Percentiles rank a stretch among this genome's conserved stretches.
Conservation (phyloP, 2,329 filamentous ascomycete genomes). For the Colletotrichum zoysiae region DNA sequence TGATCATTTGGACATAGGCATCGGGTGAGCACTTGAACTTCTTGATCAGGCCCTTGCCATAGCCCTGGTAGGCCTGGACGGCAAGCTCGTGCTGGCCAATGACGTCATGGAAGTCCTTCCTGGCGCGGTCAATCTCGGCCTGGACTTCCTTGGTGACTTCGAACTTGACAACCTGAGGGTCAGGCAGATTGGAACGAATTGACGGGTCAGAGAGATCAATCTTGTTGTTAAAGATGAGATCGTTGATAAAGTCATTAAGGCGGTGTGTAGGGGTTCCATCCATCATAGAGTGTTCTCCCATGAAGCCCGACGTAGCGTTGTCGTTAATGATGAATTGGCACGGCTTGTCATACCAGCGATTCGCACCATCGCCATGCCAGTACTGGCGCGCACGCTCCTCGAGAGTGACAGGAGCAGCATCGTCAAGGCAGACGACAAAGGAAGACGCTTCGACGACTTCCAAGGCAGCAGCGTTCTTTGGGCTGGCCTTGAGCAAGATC, state of each 20-base stretch:
- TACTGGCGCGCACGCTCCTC: slow-evolving; percentile 96
- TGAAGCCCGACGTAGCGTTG: slow-evolving; percentile 97
- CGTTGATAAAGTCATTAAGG: slow-evolving; percentile 94
- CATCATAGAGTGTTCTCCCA: slow-evolving; percentile 99
- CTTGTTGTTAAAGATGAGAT: slow-evolving; percentile 93
- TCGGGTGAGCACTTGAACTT: slow-evolving; percentile 99
- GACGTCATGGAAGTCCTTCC: slow-evolving; percentile 81
- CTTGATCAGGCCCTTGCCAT: slow-evolving; percentile 98
- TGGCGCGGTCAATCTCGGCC: slow-evolving; percentile 82
- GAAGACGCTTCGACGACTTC: slow-evolving; percentile 88
- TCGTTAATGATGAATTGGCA: slow-evolving; percentile 98
- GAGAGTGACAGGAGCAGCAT: slow-evolving; percentile 89
- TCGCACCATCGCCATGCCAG: slow-evolving; percentile 97
- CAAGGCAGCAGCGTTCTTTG: slow-evolving; percentile 82
- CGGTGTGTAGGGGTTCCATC: slow-evolving; percentile 98
- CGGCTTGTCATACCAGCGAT: slow-evolving; percentile 98
- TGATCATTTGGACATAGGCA: slow-evolving; percentile 98
- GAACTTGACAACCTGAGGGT: slow-evolving; percentile 84
- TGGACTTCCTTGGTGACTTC: slow-evolving; percentile 80
- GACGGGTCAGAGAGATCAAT: slow-evolving; percentile 86
- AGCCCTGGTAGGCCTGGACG: slow-evolving; percentile 96
- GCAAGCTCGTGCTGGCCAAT: slow-evolving; percentile 91
- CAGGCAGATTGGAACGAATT: slow-evolving; percentile 85
- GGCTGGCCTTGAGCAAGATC: slow-evolving; percentile 79
- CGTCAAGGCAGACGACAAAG: slow-evolving; percentile 94